A percentile compares a stretch with the other conserved stretches of the same genome.
Conservation (phyloP, 2,329 filamentous ascomycete species). For the Diaporthe batatas region DNA sequence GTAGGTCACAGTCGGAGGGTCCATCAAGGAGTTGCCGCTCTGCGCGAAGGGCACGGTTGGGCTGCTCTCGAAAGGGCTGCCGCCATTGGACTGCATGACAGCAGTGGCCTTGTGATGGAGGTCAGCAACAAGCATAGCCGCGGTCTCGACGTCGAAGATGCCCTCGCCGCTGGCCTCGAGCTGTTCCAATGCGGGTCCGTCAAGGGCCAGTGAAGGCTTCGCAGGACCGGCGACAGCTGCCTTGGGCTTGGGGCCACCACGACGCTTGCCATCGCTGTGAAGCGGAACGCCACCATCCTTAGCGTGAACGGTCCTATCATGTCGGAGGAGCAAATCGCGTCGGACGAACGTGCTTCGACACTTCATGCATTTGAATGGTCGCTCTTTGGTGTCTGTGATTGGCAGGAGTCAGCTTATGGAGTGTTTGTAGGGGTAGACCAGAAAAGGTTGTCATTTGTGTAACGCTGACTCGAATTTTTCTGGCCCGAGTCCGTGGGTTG, state of each 20-base stretch:
- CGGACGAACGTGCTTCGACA: constrained; percentile 98
- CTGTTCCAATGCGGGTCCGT: constrained; percentile 89
- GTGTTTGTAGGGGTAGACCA: neutral
- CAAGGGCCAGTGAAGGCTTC: constrained; percentile 84
- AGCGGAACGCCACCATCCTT: constrained; percentile 96
- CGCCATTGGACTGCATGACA: constrained; percentile 71
- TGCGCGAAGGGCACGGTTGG: constrained; percentile 79
- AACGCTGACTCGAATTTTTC: constrained; percentile 10
- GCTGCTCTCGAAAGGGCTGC: constrained; percentile 68
- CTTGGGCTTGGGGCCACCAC: constrained; percentile 77
- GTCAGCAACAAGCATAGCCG: constrained; percentile 98
- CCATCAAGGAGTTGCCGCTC: constrained; percentile 78
- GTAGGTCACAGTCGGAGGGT: constrained; percentile 79
- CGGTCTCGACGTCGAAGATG: constrained; percentile 95
- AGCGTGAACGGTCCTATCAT: constrained; percentile 98
- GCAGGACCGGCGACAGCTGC: constrained; percentile 71
- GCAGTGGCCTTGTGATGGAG: constrained; percentile 94
- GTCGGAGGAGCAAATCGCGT: constrained; percentile 93
- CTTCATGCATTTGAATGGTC: constrained; percentile 98
- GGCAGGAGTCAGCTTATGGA: constrained; percentile 19
- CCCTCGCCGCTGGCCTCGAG: constrained; percentile 92
- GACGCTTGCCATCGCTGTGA: constrained; percentile 93
- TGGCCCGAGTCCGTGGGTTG: constrained; percentile 18
- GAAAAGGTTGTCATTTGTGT: constrained; percentile 28
- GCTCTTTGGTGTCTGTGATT: constrained; percentile 90